Conservation (phyloP, 768 basidiomycete genomes). For the Collybiopsis luxurians region DNA sequence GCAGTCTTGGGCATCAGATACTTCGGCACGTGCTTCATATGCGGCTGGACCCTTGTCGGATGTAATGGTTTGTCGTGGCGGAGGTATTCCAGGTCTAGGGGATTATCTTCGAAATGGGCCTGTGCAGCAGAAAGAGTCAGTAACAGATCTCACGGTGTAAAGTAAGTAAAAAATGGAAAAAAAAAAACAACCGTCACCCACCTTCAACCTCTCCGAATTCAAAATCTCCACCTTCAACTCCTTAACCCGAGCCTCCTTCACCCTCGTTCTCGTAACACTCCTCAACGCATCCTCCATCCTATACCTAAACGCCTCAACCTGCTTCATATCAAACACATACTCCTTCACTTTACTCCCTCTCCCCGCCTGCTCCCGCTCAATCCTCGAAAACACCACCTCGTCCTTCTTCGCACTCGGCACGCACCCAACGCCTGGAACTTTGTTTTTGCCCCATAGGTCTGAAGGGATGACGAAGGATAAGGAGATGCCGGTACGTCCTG, state of each 20-base stretch:
- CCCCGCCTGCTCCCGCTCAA: constrained; percentile 52
- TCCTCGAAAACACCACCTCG: too few relatives aligned
- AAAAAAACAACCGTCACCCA: constrained; percentile 26
- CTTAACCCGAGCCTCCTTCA: constrained; percentile 90
- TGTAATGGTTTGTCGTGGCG: constrained; percentile 94
- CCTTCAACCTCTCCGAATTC: constrained; percentile 96
- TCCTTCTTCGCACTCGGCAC: constrained; percentile 67
- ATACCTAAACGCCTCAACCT: constrained; percentile 97
- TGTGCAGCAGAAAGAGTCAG: too few relatives aligned
- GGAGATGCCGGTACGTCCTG: constrained; percentile 89
- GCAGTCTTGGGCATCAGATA: background rate
- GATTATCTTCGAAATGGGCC: constrained; percentile 99
- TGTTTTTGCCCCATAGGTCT: constrained; percentile 70
- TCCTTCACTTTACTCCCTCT: constrained; percentile 63
- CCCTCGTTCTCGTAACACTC: constrained; percentile 79
- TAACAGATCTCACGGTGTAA: too few relatives aligned
- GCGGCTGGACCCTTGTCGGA: constrained; percentile 84
- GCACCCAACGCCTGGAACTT: constrained; percentile 66
- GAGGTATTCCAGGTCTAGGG: constrained; percentile 86
- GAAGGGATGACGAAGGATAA: constrained; percentile 82
- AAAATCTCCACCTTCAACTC: constrained; percentile 92
- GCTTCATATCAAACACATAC: constrained; percentile 92
- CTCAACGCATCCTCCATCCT: constrained; percentile 96
- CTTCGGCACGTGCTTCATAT: constrained; percentile 81
- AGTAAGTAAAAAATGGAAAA: background rate